Evolutionary conservation across 139 green algal genomes (phyloP), one percentile per base, ranked within the genome.

Genomic region (Edaphochlamys debaryana): DNA sequence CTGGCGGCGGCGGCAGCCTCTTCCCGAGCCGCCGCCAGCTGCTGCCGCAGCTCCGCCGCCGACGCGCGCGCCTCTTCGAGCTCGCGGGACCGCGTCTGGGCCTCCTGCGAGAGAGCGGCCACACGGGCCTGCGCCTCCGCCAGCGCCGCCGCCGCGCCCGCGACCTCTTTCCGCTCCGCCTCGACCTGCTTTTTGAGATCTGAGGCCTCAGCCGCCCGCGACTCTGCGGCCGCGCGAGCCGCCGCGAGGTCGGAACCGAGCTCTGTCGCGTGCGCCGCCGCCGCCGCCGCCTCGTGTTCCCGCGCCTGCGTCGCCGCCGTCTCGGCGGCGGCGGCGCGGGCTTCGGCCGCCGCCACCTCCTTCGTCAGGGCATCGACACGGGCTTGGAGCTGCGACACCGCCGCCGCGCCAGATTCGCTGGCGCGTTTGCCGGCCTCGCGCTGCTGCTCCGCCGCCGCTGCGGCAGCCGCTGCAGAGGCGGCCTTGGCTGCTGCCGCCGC

Each of bases 161-260:
- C 78, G 25, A 56, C 66, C 78, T 84, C 66, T 25, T 30, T 27
- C 36, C 66, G 32, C 34, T 56, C 66, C 20, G 52, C 23, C 36
- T 76, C 66, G 48, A 76, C 38, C 66, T 84, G 78, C 27, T 66
- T 48, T 29, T 75, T 36, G 66, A 84, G 78, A 50, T 75, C 78
- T 4, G 48, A 66, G 45, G n/a, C n/a, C n/a, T n/a, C n/a, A n/a
- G n/a, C n/a, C n/a, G 78, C 50, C 66, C 73, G 76, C 34, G 78
- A 37, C 9, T 77, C 66, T 13, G 50, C 27, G 34, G 42, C 78
- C 17, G 78, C 78, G 29, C 66, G 78, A 27, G 45, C 36, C 78
- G 78, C 48, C 66, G 48, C 78, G 25, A 84, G 66, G 50, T 84
- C 78, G 0, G 78, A 76, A 13, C 67, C 78, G 0, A 69, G 58